Base-by-base conservation (phyloP, 345 rosid species). In the Eutrema heterophyllum region DNA sequence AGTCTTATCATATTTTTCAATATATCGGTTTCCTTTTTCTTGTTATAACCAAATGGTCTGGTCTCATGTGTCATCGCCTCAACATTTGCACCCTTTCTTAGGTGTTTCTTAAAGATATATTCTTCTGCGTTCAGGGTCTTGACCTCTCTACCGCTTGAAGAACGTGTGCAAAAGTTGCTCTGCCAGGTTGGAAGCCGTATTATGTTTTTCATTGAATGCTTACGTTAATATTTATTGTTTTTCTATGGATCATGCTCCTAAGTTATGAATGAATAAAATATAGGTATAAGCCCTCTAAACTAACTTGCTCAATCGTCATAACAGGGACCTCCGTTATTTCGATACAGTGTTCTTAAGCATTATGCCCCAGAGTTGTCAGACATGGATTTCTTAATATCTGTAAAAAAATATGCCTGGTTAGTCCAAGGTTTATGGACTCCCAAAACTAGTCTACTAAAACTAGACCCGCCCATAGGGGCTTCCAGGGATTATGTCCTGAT, bases 361-460 rank as follows among this genome's bases (percentile, higher is more conserved):
- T 86, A 70, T 62, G 86, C 86, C 66, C 82, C 88, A 0, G 84
- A 83, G 49, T 69, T 70, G 68, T 65, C 90, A 4, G 71, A 62
- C 74, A 86, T 86, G 67, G 85, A 78, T 64, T 68, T 87, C 68
- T 49, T 89, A 53, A 61, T 24, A 18, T 76, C 80, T 58, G 89
- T 91, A 75, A 84, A 85, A 74, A 55, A 79, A 36, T 38, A 78
- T 80, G 90, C 89, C 8, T 71, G 55, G 38, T 77, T 93, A 74
- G 87, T 93, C 53, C 96, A 91, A 83, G 96, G 98, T 63, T 85
- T 87, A 26, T 93, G 97, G 98, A 84, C 78, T 58, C 84, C 84
- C 39, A 88, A 81, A 74, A 85, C 81, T 50, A 12, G 39, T 10
- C 56, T 88, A 73, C 53, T 87, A 40, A 63, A 80, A 40, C 54